Evolutionary conservation across 2,329 filamentous ascomycete genomes (phyloP).

Genomic region (Pseudogymnoascus verrucosus): DNA sequence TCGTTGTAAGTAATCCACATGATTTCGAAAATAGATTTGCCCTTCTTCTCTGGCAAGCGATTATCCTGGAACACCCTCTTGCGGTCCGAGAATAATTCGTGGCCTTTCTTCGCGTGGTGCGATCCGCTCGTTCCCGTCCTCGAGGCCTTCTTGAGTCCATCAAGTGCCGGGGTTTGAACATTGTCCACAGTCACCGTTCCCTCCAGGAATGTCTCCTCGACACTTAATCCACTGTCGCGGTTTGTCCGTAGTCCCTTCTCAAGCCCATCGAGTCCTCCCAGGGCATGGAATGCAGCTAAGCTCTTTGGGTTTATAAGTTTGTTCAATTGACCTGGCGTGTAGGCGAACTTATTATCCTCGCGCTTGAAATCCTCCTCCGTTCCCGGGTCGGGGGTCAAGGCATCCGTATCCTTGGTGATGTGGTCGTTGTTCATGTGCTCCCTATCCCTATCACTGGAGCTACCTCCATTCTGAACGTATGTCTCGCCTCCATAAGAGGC

Average conservation of each 20-base stretch:
- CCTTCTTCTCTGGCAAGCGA: conserved; percentile 56
- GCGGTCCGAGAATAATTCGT: conserved; percentile 48
- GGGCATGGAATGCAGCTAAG: conserved; percentile 62
- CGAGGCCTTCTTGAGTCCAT: conserved; percentile 11
- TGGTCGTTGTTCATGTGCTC: conserved; percentile 34
- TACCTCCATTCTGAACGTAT: conserved; percentile 30
- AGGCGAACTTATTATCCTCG: conserved; percentile 63
- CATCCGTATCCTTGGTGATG: conserved; percentile 43
- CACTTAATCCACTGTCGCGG: conserved; percentile 54
- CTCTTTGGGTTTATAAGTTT: conserved; percentile 78
- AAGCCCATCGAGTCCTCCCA: conserved; percentile 65
- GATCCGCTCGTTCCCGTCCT: neutral
- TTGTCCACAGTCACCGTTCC: conserved; percentile 63
- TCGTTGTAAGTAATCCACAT: conserved; percentile 79
- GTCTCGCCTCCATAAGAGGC: conserved; percentile 35
- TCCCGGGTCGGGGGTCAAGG: conserved; percentile 53
- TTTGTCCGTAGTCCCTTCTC: conserved; percentile 67
- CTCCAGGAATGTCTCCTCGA: conserved; percentile 59
- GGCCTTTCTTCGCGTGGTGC: conserved; percentile 12
- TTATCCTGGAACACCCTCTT: conserved; percentile 65
- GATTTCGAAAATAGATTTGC: conserved; percentile 60
- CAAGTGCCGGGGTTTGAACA: conserved; percentile 21
- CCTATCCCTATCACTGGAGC: conserved; percentile 29
- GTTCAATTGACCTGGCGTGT: conserved; percentile 62
- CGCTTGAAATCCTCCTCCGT: conserved; percentile 62